Conservation (phyloP, 1,284 basidiomycete species). For the Leccinum angustisporum region DNA sequence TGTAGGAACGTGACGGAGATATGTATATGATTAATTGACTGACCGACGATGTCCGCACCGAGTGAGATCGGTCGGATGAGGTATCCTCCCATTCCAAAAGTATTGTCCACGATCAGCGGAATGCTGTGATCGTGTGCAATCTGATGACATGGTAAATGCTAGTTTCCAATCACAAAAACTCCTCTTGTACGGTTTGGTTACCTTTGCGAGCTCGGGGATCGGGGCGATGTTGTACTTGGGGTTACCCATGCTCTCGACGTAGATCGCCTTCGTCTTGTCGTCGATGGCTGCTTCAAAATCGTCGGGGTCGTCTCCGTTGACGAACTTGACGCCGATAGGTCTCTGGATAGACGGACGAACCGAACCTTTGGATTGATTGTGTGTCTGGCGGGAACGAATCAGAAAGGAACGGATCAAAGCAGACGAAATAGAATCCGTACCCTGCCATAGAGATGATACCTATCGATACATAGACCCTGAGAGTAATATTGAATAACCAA, state of each 20-base stretch:
- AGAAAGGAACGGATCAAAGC: background rate
- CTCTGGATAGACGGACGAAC: background rate
- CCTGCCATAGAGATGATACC: conserved; percentile 63
- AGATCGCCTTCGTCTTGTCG: conserved; percentile 78
- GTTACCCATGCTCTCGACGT: conserved; percentile 82
- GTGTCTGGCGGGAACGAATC: conserved; percentile 47
- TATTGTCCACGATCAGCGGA: conserved; percentile 84
- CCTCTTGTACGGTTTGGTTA: conserved; percentile 13
- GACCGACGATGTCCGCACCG: too few species aligned
- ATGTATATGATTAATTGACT: too few species aligned
- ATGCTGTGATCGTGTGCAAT: conserved; percentile 74
- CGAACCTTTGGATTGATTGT: conserved; percentile 83
- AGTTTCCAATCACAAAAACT: background rate
- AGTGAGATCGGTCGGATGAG: too few species aligned
- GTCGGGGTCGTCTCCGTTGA: conserved; percentile 59
- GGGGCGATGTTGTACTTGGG: conserved; percentile 52
- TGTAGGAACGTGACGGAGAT: too few species aligned
- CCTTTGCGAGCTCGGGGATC: conserved; percentile 75
- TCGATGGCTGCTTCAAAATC: conserved; percentile 76
- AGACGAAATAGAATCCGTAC: conserved; percentile 41
- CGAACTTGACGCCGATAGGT: conserved; percentile 73
- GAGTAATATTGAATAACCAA: too few species aligned
- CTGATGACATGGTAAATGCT: conserved; percentile 23
- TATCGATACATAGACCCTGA: conserved; percentile 26
- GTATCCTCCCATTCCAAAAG: too few species aligned